A percentile compares a stretch with the other conserved stretches of the same genome.
phyloP scores from a whole-genome alignment of 2,329 filamentous ascomycete genomes.

The Fusarium mundagurra region DNA sequence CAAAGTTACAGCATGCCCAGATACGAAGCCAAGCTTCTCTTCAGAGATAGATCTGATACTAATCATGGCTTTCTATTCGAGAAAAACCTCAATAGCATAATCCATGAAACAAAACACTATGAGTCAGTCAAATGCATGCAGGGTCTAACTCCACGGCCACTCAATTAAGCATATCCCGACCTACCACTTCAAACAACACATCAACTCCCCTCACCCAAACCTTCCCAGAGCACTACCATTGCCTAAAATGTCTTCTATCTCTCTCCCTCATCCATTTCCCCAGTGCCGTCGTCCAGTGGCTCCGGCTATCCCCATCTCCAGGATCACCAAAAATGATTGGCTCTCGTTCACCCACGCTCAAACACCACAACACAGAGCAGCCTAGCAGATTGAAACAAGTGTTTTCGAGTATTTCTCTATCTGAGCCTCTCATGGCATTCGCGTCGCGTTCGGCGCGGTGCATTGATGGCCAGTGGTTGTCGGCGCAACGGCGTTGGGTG shows the following conservation, averaged over 20 bases:
- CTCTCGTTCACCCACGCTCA: conserved; percentile 17
- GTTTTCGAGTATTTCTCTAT: conserved; percentile 8
- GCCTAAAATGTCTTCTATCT: not conserved
- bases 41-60: fast-evolving
- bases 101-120: conserved; percentile 12
- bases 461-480: conserved; percentile 33
- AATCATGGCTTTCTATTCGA: not conserved
- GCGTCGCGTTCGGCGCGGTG: conserved; percentile 19
- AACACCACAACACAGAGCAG: conserved; percentile 20
- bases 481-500: conserved; percentile 22
- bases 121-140: conserved; percentile 26
- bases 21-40: not conserved
- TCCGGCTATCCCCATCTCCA: not conserved
- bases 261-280: not conserved
- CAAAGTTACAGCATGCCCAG: not conserved
- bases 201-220: not conserved
- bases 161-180: not conserved
- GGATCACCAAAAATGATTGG: conserved; percentile 24
- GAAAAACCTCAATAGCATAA: too few relatives aligned
- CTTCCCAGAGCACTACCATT: not conserved
- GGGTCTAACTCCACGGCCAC: conserved; percentile 5
- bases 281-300: not conserved
- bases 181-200: not conserved
- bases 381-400: conserved; percentile 25
- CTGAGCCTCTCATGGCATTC: conserved; percentile 7